Base-by-base conservation (phyloP, 2,329 filamentous ascomycete genomes). In the Stagonosporopsis vannaccii region DNA sequence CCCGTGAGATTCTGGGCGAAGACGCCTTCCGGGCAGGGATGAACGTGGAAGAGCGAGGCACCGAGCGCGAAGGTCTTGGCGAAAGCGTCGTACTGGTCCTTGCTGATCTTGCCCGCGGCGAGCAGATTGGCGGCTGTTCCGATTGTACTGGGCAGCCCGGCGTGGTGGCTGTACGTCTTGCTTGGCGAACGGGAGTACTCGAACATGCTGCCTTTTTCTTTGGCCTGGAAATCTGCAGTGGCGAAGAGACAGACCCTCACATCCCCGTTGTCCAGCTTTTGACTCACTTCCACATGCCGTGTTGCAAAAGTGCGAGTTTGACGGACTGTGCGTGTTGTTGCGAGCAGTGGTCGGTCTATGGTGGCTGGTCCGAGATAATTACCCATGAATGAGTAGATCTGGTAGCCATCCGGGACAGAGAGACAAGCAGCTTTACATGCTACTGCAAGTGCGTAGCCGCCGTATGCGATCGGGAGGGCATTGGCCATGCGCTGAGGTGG, bases 271-370 rank as follows among this genome's bases (percentile, higher is more conserved):
- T 76, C 64, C 11, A 51, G 54, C 17, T 73, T 73, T 52, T 84
- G 82, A 46, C 69, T 75, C 25, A 83, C 74, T 55, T 80, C 72
- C 3, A 84, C 77, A 4, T 78, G 71, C 2, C 80, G 72, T 0
- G 81, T 84, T 2, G 77, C 77, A 50, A 84, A 84, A 0, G 79
- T 79, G 13, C 77, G 73, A 1, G 82, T 83, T 44, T 79, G 75
- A 12, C 82, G 74, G 2, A 77, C 71, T 15, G 59, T 61, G 17
- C 69, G 67, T 1, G 81, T 77, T 3, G 59, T 71, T 46, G 75
- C 76, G 32, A 63, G 62, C 1, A 83, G 58, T 15, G 74, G 75
- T 19, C 74, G 69, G 23, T 79, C 75, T 0, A 71, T 79, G 17
- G 73, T 67, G 2, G 80, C 77, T 1, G 82, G 81, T 2, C 81